Conservation (phyloP, 2,329 filamentous ascomycete genomes). For the Aspergillus texensis region DNA sequence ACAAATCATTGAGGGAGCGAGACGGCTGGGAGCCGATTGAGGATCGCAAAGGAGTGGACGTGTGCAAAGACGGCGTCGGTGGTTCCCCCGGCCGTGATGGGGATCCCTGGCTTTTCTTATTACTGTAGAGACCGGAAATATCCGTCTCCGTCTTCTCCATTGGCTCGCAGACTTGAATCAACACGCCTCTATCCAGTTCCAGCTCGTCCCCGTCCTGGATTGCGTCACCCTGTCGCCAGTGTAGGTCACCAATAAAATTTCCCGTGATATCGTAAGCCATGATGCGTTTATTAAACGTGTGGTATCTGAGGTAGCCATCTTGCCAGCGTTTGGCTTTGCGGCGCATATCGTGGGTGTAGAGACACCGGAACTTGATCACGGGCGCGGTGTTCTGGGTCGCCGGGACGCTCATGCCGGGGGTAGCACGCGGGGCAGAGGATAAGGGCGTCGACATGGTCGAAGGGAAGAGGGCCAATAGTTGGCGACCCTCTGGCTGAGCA, state of each 20-base stretch:
- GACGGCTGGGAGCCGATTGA: slow-evolving; percentile 46
- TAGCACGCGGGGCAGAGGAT: neutral
- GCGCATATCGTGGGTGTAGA: slow-evolving; percentile 82
- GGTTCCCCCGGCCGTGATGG: slow-evolving; percentile 32
- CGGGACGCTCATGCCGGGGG: slow-evolving; percentile 36
- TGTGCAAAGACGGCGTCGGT: slow-evolving; percentile 47
- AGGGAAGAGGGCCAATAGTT: slow-evolving; percentile 12
- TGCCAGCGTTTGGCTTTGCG: slow-evolving; percentile 93
- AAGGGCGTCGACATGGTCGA: slow-evolving; percentile 11
- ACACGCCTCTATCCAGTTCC: slow-evolving; percentile 71
- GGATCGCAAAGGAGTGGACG: slow-evolving; percentile 33
- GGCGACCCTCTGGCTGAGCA: slow-evolving; percentile 12
- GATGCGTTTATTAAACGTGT: slow-evolving; percentile 85
- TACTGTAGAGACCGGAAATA: slow-evolving; percentile 73
- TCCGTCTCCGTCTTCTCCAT: slow-evolving; percentile 77
- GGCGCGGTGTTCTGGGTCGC: slow-evolving; percentile 67
- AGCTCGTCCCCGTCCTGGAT: slow-evolving; percentile 82
- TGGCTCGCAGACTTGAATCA: slow-evolving; percentile 79
- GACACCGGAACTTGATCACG: slow-evolving; percentile 80
- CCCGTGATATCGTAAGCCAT: slow-evolving; percentile 86
- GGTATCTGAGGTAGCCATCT: slow-evolving; percentile 84
- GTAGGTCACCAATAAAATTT: slow-evolving; percentile 80
- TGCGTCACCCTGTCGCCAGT: slow-evolving; percentile 72
- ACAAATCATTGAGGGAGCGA: slow-evolving; percentile 63
- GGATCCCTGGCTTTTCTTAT: slow-evolving; percentile 53